Conservation (phyloP, 805 yeast genomes). For the Debaryomyces hansenii region DNA sequence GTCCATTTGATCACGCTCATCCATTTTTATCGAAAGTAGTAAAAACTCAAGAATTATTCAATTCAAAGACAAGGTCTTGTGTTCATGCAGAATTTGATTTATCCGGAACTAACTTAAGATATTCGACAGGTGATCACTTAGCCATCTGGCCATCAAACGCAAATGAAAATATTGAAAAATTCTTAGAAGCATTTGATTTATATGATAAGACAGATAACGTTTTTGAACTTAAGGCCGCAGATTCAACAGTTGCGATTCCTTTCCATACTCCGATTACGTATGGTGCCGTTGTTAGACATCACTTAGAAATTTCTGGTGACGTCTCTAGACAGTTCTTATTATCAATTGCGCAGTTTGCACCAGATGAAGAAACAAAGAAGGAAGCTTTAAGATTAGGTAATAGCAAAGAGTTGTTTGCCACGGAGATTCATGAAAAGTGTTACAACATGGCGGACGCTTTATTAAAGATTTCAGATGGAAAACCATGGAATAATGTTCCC, state of each 20-base stretch:
- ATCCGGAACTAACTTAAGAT: constrained; percentile 69
- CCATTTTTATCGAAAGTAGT: constrained; percentile 78
- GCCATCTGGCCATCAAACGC: constrained; percentile 95
- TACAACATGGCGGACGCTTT: constrained; percentile 78
- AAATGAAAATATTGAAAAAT: constrained; percentile 66
- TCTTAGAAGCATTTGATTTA: constrained; percentile 65
- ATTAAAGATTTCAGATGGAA: constrained; percentile 57
- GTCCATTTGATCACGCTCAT: constrained; percentile 79
- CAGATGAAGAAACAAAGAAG: constrained; percentile 55
- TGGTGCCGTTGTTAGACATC: constrained; percentile 81
- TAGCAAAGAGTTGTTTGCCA: constrained; percentile 68
- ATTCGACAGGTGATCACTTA: constrained; percentile 93
- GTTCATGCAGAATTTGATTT: constrained; percentile 89
- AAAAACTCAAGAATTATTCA: constrained; percentile 68
- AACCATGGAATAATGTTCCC: constrained; percentile 75
- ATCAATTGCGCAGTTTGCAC: constrained; percentile 79
- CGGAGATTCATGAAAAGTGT: constrained; percentile 58
- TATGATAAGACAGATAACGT: constrained; percentile 51
- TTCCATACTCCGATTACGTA: constrained; percentile 86
- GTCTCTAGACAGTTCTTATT: constrained; percentile 85
- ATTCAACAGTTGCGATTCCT: constrained; percentile 62
- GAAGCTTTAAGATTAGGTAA: constrained; percentile 55
- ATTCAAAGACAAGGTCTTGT: constrained; percentile 66
- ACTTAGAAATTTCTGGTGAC: constrained; percentile 88
- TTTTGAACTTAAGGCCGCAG: constrained; percentile 66